Percentiles rank a stretch among this genome's conserved stretches.
Conservation (phyloP, 208 protist genomes). For the Acanthamoeba culbertsoni region DNA sequence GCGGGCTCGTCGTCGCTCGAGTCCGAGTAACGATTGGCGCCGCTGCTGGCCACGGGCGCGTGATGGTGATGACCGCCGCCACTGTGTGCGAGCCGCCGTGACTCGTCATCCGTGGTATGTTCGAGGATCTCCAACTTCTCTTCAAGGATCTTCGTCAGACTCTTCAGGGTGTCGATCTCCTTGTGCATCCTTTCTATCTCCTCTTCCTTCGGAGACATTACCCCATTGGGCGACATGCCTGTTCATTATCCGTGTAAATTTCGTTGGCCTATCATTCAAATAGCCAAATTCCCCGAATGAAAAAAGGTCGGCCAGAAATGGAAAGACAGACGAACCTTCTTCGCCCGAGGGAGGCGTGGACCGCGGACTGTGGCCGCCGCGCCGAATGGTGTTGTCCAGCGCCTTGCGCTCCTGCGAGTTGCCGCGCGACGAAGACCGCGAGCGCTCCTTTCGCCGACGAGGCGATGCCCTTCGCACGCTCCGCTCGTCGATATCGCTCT, state of each 20-base stretch:
- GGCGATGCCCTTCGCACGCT: neutral
- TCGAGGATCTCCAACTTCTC: constrained; percentile 37
- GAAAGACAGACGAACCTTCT: too few species aligned
- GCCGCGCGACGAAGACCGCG: neutral
- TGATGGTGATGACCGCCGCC: too few species aligned
- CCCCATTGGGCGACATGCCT: neutral
- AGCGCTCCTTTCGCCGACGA: neutral
- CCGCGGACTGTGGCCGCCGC: neutral
- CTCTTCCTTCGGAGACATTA: neutral
- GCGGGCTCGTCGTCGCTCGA: neutral
- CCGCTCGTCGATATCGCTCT: neutral
- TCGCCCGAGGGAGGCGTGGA: neutral
- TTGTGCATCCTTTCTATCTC: constrained; percentile 11
- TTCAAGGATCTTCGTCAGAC: constrained; percentile 1
- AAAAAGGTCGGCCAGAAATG: too few species aligned
- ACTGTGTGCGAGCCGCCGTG: neutral
- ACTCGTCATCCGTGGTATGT: neutral
- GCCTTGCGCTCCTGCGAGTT: neutral
- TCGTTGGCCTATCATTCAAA: too few species aligned
- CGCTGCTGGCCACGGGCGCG: too few species aligned
- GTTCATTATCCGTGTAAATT: neutral
- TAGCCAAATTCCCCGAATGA: too few species aligned
- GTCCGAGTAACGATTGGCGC: neutral
- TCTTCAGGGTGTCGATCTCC: constrained; percentile 43
- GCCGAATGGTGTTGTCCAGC: neutral